A percentile compares a stretch with the other conserved stretches of the same genome.
Evolutionary conservation across 176 grass and related monocot genomes (phyloP).

Genomic region (Secale cereale): DNA sequence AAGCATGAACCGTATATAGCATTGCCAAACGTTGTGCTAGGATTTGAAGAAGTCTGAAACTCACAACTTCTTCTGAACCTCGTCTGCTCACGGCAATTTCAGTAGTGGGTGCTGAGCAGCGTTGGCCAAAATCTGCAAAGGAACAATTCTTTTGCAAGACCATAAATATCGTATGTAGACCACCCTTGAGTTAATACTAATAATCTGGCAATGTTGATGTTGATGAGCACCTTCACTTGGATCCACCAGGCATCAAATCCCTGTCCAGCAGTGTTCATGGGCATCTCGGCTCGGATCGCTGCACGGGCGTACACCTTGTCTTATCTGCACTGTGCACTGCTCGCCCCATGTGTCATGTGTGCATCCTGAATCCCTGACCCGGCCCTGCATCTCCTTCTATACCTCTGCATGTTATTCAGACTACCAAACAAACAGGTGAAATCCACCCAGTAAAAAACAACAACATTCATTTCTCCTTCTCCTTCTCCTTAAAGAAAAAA

Average conservation of each 20-base stretch:
- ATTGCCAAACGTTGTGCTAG: too few relatives aligned
- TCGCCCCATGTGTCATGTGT: not conserved
- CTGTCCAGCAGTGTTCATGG: not conserved
- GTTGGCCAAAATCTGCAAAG: too few relatives aligned
- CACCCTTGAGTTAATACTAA: not conserved
- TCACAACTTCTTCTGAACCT: too few relatives aligned
- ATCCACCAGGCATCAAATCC: conserved; percentile 11
- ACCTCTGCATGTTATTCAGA: not conserved
- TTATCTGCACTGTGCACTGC: not conserved
- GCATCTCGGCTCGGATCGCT: not conserved
- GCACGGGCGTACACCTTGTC: not conserved
- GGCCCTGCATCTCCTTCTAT: not conserved
- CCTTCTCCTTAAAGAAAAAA: not conserved
- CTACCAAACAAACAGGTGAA: not conserved
- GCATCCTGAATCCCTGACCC: not conserved
- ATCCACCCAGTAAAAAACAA: not conserved
- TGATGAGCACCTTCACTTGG: conserved; percentile 11
- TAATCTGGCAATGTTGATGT: conserved; percentile 22
- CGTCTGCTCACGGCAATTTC: too few relatives aligned
- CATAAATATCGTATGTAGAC: too few relatives aligned
- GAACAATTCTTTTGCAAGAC: too few relatives aligned
- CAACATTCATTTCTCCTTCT: not conserved
- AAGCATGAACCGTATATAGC: too few relatives aligned
- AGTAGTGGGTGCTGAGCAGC: too few relatives aligned
- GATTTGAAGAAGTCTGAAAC: too few relatives aligned